phyloP scores from a whole-genome alignment of 805 yeast species.

The Barnettozyma botsteinii region DNA sequence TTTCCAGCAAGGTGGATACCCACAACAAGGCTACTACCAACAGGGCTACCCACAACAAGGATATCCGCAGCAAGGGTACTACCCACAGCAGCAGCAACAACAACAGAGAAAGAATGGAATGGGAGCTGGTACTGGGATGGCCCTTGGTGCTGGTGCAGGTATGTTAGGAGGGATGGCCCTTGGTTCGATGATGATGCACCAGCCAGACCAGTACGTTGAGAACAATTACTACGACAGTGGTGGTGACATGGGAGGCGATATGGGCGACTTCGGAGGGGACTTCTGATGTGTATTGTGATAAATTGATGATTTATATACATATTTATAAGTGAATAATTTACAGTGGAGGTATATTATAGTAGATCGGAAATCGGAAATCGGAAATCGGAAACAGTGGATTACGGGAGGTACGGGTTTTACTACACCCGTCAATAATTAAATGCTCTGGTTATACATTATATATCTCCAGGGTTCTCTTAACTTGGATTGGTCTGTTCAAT shows the following conservation, averaged over 20 bases:
- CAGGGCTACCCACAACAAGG: constrained; percentile 26
- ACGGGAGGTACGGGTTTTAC: too few relatives aligned
- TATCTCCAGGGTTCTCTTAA: too few relatives aligned
- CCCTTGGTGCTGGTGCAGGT: constrained; percentile 27
- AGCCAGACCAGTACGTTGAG: constrained; percentile 18
- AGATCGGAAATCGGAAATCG: too few relatives aligned
- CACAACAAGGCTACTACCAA: constrained; percentile 16
- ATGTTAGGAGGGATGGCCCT: constrained; percentile 26
- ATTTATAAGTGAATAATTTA: too few relatives aligned
- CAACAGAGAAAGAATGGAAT: constrained; percentile 29
- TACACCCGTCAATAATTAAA: too few relatives aligned
- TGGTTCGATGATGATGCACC: constrained; percentile 26
- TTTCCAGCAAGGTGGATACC: constrained; percentile 15
- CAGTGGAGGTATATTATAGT: too few relatives aligned
- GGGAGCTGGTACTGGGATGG: constrained; percentile 21
- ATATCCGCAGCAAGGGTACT: constrained; percentile 25
- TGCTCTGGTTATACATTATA: too few relatives aligned
- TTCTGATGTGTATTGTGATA: not conserved
- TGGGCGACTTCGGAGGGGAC: constrained; percentile 22
- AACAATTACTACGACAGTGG: constrained; percentile 27
- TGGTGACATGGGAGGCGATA: constrained; percentile 32
- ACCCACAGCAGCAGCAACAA: constrained; percentile 16
- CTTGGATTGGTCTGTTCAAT: too few relatives aligned
- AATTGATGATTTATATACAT: not conserved
- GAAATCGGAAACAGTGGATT: too few relatives aligned